Evolutionary conservation across 2,329 filamentous ascomycete genomes (phyloP), one percentile per base, ranked within the genome.

Genomic region (Parastagonospora nodorum): DNA sequence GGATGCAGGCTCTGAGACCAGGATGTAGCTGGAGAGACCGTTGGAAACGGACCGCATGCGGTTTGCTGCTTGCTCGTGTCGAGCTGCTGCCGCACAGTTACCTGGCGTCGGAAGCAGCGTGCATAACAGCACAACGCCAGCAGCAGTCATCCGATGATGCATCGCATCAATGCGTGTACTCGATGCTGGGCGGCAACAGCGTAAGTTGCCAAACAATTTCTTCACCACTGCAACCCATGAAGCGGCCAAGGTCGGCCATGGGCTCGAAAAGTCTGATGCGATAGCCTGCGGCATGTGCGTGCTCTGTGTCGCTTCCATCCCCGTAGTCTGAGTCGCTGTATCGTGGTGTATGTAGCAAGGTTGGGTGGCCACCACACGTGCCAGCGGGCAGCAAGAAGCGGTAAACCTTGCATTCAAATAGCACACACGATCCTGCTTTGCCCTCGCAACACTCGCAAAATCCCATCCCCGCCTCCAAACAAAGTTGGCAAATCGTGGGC

Each of bases 191-290:
- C 19, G 5, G 19, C 19, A 24, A 24, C 19, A 24, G 19, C 3
- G 19, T 24, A 24, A 24, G 19, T 24, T 24, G 19, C 19, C 19
- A 24, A 24, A 24, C 19, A 24, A 5, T 24, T 24, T 24, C 19
- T 24, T 24, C 19, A 24, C 19, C 19, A 24, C 19, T 24, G 5
- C 19, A 24, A 24, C 19, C 19, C 19, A 24, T 24, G 19, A 41
- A 45, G 48, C 55, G 55, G 55, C 46, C 50, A 58, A 58, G 55
- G 52, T 54, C 53, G 55, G 58, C 58, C 48, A 45, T 53, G 19
- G 19, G 31, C 37, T 31, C 37, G 24, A 39, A 32, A 31, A 48
- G 42, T 46, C 40, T 38, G 42, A 37, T 19, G 45, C 43, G 42
- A 51, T 45, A 44, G 55, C 42, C 49, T 50, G 45, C 49, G 50